phyloP scores from a whole-genome alignment of 805 yeast genomes.

The Candida coquimbonensis region DNA sequence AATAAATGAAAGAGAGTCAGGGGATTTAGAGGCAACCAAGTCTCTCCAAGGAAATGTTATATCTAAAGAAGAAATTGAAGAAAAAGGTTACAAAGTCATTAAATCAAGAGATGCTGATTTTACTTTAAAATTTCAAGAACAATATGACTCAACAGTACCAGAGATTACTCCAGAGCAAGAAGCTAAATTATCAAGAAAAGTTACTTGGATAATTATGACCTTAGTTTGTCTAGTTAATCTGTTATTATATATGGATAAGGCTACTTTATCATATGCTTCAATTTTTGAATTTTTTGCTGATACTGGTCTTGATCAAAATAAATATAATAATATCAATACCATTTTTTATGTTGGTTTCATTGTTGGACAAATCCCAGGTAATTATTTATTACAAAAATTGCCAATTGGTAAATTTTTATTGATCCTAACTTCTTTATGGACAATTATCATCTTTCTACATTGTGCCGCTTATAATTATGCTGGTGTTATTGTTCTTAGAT shows the following conservation, averaged over 20 bases:
- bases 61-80: conserved; percentile 4
- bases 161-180: conserved; percentile 38
- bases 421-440: conserved; percentile 36
- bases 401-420: conserved; percentile 35
- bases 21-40: no score
- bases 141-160: conserved; percentile 27
- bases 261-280: conserved; percentile 41
- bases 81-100: conserved; percentile 29
- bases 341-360: conserved; percentile 47
- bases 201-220: conserved; percentile 30
- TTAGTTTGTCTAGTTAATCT: conserved; percentile 33
- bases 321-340: conserved; percentile 43
- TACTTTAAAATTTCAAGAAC: conserved; percentile 31
- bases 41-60: no score
- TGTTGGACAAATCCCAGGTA: conserved; percentile 38
- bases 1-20: no score
- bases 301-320: conserved; percentile 35
- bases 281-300: conserved; percentile 42
- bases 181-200: conserved; percentile 30
- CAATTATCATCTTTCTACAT: conserved; percentile 37
- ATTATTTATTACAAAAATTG: conserved; percentile 36
- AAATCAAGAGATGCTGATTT: conserved; percentile 33
- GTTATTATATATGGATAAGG: conserved; percentile 45
- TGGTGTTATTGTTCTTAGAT: conserved; percentile 41
- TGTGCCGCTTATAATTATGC: conserved; percentile 38